Base-by-base conservation (phyloP, 768 basidiomycete genomes). In the Mycena amicta region DNA sequence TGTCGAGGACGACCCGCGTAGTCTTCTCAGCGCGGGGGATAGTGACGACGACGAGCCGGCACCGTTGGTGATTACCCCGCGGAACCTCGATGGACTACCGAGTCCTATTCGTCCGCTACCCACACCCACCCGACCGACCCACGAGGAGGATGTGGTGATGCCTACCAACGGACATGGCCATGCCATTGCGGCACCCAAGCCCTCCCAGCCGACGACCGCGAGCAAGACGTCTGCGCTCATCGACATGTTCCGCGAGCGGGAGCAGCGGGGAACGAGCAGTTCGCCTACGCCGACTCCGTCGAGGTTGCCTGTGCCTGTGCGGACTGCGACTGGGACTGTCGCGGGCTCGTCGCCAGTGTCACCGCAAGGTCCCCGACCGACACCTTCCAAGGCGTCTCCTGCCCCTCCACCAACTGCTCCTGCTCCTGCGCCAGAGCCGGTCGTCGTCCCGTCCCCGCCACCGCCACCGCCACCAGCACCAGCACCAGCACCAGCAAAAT, bases 171-270 rank as follows among this genome's bases (percentile, higher is more conserved):
- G 49, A 8, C 5, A 6, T 8, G 20, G 28, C 61, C 30, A n/a
- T 33, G 40, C 26, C 51, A 60, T 51, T 37, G 58, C 50, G 18
- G 30, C 50, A 22, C 64, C 66, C 29, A 72, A 67, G 39, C 51
- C 70, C 47, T 52, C 65, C 18, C 57, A 75, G 15, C 72, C 75
- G 18, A n/a, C n/a, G n/a, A n/a, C n/a, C n/a, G n/a, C n/a, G n/a
- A 86, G 85, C 75, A 89, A 86, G 74, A 91, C 90, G 1, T 86
- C 89, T 3, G 83, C 86, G 1, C 77, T 93, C 51, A 93, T 93
- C 64, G 90, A 92, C 70, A 89, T 93, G 89, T 93, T 92, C 65
- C 84, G 90, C 51, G 88, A 93, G 73, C 75, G 75, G 25, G 89
- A 85, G 77, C 83, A 80, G 65, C 82, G 77, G 33, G 11, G 18